phyloP scores from a whole-genome alignment of 1,284 basidiomycete genomes.

The Fomitopsis schrenkii region DNA sequence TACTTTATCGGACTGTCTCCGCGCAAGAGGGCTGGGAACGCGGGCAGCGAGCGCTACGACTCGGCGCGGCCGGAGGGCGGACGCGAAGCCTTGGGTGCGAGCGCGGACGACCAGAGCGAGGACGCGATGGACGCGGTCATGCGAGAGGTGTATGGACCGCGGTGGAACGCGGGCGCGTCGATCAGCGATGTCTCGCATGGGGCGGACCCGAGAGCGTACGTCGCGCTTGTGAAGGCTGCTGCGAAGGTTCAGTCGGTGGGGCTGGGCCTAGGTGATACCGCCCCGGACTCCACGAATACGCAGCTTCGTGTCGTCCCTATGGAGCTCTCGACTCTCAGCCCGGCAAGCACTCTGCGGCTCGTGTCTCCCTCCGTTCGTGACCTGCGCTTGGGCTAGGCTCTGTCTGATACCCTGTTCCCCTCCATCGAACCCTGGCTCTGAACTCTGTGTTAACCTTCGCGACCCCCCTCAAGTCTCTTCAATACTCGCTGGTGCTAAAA shows the following conservation, averaged over 20 bases:
- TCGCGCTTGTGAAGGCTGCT: background rate
- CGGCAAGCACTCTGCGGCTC: constrained; percentile 19
- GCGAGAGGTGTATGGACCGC: constrained; percentile 25
- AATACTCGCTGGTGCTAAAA: too few species aligned
- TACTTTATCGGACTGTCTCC: constrained; percentile 8
- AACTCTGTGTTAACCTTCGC: background rate
- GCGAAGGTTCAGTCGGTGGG: background rate
- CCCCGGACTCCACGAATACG: constrained; percentile 6
- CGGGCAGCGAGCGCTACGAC: background rate
- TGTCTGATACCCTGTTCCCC: background rate
- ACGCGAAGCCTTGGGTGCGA: background rate
- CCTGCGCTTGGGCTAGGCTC: constrained; percentile 2
- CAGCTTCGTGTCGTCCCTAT: constrained; percentile 7
- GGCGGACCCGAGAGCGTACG: constrained; percentile 8
- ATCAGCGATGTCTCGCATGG: constrained; percentile 9
- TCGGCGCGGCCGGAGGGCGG: background rate
- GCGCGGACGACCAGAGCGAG: constrained; percentile 14
- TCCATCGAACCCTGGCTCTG: background rate
- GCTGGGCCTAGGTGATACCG: constrained; percentile 13
- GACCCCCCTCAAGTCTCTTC: background rate
- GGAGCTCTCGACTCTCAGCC: constrained; percentile 19
- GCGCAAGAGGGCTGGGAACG: constrained; percentile 4
- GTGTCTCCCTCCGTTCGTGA: constrained; percentile 19
- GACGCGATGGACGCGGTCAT: constrained; percentile 27
- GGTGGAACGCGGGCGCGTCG: constrained; percentile 18